These are phyloP conservation scores for Rhodotorula sp. DNA, from an alignment of 1,284 basidiomycete genomes.

Conservation along the genomic window DNA sequence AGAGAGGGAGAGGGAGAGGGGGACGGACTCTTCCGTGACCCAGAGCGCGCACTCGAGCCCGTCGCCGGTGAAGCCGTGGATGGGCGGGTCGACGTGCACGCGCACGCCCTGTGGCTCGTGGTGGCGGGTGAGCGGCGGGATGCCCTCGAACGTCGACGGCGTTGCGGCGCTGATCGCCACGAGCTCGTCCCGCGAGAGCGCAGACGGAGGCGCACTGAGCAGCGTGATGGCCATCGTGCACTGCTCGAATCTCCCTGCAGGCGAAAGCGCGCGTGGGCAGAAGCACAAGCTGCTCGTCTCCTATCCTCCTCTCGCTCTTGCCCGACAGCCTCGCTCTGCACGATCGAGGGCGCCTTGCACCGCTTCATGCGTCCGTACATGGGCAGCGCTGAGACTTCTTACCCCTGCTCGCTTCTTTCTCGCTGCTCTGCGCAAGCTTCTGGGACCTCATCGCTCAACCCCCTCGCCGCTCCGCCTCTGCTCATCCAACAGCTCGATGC, in stretches of 20 bases:
- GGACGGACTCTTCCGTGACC: conserved; percentile 73
- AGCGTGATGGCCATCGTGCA: conserved; percentile 47
- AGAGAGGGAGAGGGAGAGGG: neutral
- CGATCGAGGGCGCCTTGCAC: too few species aligned
- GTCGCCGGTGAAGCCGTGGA: conserved; percentile 60
- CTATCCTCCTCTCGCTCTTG: neutral
- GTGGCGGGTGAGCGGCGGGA: conserved; percentile 75
- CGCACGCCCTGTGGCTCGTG: conserved; percentile 65
- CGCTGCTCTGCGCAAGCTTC: too few species aligned
- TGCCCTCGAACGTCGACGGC: conserved; percentile 74
- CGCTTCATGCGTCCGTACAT: too few species aligned
- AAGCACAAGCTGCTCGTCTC: too few species aligned
- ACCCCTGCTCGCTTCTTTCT: too few species aligned
- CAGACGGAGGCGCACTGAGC: conserved; percentile 61
- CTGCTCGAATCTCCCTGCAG: neutral
- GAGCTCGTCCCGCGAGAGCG: conserved; percentile 70
- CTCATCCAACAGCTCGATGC: too few species aligned
- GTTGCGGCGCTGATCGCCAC: conserved; percentile 77
- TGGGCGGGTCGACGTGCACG: conserved; percentile 66
- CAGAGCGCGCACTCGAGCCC: conserved; percentile 65
- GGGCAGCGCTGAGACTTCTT: too few species aligned
- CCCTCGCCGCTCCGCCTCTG: too few species aligned
- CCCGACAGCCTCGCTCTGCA: too few species aligned
- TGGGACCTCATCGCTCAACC: too few species aligned
- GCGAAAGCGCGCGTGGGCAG: neutral